Conservation (phyloP, 169 alveolate genomes). For the Plasmodium fragile region DNA sequence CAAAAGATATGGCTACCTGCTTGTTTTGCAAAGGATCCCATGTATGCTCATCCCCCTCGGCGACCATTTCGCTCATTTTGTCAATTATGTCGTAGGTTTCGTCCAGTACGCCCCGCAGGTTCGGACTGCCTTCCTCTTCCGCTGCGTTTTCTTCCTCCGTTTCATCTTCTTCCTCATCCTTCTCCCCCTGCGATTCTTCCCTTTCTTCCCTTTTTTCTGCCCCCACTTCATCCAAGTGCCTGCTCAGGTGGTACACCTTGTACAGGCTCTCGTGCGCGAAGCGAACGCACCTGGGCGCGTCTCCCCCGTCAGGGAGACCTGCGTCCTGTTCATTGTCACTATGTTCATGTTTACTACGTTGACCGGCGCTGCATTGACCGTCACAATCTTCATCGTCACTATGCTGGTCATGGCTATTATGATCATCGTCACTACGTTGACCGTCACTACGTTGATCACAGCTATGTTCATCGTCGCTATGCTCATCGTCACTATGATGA, state of each 20-base stretch:
- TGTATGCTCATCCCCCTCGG: slow-evolving; percentile 75
- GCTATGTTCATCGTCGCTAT: slow-evolving; percentile 27
- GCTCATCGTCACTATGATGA: slow-evolving; percentile 94
- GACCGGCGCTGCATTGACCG: neutral
- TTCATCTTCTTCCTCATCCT: neutral
- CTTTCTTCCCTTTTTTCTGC: slow-evolving; percentile 10
- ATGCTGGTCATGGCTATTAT: neutral
- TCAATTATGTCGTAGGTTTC: slow-evolving; percentile 58
- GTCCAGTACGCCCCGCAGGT: neutral
- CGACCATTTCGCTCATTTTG: slow-evolving; percentile 2
- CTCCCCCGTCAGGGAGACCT: neutral
- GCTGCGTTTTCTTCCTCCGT: neutral
- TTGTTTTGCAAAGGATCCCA: slow-evolving; percentile 1
- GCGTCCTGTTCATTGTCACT: neutral
- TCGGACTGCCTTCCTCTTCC: neutral
- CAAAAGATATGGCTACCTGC: slow-evolving; percentile 88
- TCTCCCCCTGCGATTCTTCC: slow-evolving; percentile 1
- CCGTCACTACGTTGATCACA: neutral
- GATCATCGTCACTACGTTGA: neutral
- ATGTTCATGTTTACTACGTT: neutral
- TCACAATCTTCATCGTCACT: neutral
- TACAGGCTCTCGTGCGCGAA: slow-evolving; percentile 4
- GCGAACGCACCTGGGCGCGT: neutral
- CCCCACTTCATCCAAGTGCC: neutral
- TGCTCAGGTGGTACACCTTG: slow-evolving; percentile 9